Evolutionary conservation across 805 yeast species (phyloP).

Genomic region (Myxozyma nipponensis): DNA sequence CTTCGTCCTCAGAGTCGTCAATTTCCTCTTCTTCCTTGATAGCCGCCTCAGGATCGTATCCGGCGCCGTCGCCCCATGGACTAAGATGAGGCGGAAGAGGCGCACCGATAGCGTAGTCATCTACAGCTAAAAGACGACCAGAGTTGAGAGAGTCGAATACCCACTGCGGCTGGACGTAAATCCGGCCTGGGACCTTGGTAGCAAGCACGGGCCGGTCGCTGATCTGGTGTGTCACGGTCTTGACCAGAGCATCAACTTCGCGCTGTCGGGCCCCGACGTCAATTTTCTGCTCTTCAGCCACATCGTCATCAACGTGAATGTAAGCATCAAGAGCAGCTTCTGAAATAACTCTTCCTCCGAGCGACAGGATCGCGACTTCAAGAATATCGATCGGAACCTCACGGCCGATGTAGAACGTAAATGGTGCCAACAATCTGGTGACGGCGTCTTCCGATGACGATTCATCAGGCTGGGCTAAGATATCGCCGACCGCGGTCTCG

Average conservation of each 20-base stretch:
- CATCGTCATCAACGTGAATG: conserved; percentile 41
- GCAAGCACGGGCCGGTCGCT: conserved; percentile 83
- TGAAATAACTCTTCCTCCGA: conserved; percentile 81
- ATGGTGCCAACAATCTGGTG: conserved; percentile 65
- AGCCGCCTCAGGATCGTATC: conserved; percentile 74
- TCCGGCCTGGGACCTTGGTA: conserved; percentile 81
- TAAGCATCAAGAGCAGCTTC: conserved; percentile 81
- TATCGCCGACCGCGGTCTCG: conserved; percentile 23
- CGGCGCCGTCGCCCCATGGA: conserved; percentile 97
- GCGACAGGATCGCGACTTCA: conserved; percentile 79
- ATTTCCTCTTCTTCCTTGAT: conserved; percentile 45
- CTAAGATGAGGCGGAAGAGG: conserved; percentile 92
- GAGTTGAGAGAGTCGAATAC: conserved; percentile 86
- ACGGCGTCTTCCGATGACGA: conserved; percentile 41
- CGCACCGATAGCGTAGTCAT: conserved; percentile 89
- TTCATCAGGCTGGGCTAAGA: conserved; percentile 31
- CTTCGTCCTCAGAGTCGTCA: conserved; percentile 52
- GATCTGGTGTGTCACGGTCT: conserved; percentile 81
- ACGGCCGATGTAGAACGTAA: conserved; percentile 84
- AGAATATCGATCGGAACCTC: conserved; percentile 91
- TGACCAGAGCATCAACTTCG: conserved; percentile 13
- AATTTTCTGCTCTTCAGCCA: conserved; percentile 25
- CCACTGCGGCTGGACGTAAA: conserved; percentile 98
- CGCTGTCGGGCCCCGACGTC: conserved; percentile 5
- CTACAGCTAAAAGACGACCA: conserved; percentile 67